phyloP scores from a whole-genome alignment of 345 rosid genomes.

The Murraya paniculata region DNA sequence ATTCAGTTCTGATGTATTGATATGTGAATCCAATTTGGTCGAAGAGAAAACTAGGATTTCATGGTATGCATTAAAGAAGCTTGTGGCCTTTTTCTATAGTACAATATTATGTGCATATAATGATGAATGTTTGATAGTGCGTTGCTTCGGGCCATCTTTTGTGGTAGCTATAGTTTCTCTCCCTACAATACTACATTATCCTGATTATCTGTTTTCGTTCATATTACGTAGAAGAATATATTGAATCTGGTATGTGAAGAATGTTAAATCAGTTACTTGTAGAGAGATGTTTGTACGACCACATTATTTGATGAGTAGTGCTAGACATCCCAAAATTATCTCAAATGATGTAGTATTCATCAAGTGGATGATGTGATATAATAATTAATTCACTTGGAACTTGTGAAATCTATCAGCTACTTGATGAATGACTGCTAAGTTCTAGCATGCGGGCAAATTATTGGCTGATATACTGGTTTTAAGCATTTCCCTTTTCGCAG shows the following conservation, averaged over 20 bases:
- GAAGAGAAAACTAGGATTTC: not conserved
- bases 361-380: no score
- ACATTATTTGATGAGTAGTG: not conserved
- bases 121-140: not conserved
- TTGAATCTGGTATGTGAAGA: not conserved
- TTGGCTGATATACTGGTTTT: not conserved
- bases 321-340: no score
- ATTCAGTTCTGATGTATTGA: not conserved
- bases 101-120: not conserved
- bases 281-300: not conserved
- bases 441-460: not conserved
- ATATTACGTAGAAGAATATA: not conserved
- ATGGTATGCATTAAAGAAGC: not conserved
- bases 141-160: not conserved
- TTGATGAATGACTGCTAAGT: not conserved
- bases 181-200: not conserved
- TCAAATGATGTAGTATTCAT: no score
- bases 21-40: not conserved
- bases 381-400: no score
- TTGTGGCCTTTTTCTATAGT: not conserved
- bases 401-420: no score
- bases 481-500: not conserved
- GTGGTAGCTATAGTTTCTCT: not conserved
- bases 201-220: not conserved
- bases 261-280: not conserved